Conservation (phyloP, 345 rosid species). For the Gossypium turneri region DNA sequence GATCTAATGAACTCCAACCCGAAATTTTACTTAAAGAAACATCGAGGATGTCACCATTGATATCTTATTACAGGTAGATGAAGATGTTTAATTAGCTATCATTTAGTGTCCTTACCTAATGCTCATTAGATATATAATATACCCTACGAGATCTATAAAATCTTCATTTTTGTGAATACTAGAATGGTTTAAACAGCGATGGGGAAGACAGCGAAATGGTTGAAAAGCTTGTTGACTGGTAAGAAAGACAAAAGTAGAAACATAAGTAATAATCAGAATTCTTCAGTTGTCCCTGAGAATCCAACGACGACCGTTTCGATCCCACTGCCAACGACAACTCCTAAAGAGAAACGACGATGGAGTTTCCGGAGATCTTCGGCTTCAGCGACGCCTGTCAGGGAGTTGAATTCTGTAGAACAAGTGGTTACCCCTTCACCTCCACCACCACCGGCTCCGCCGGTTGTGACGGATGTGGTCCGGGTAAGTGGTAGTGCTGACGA, state of each 20-base stretch:
- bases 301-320: conserved; percentile 39
- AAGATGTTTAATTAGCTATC: too few species aligned
- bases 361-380: conserved; percentile 88
- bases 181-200: conserved; percentile 34
- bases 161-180: conserved; percentile 25
- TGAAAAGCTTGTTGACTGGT: conserved; percentile 57
- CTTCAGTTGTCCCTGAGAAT: conserved; percentile 27
- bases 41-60: too few species aligned
- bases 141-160: conserved; percentile 12
- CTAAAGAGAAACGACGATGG: conserved; percentile 80
- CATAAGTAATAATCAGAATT: conserved; percentile 17
- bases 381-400: conserved; percentile 33
- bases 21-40: too few species aligned
- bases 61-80: too few species aligned
- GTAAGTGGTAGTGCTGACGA: conserved; percentile 27
- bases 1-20: too few species aligned
- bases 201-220: conserved; percentile 90
- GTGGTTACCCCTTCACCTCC: conserved; percentile 18
- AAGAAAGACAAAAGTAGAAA: conserved; percentile 52
- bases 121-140: background rate
- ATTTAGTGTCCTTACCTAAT: background rate
- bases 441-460: conserved; percentile 29
- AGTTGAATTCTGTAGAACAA: conserved; percentile 30
- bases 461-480: conserved; percentile 40
- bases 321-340: conserved; percentile 53